A percentile compares a stretch with the other conserved stretches of the same genome.
Evolutionary conservation across 139 green algal species (phyloP).

Genomic region (Coelastrella sp.): DNA sequence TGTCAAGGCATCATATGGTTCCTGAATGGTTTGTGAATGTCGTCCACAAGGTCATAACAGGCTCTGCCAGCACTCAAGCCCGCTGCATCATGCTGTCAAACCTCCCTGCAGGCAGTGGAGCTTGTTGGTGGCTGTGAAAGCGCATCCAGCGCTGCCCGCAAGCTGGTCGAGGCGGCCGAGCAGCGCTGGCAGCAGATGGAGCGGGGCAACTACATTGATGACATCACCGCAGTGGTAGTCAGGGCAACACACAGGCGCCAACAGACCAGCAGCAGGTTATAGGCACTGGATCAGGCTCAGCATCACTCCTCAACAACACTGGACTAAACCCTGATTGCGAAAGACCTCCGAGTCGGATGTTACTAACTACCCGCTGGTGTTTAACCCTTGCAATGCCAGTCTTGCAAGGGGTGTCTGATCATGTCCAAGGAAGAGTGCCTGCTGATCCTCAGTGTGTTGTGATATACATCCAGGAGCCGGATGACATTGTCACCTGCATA

Average conservation of each 20-base stretch:
- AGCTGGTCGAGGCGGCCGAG: slow-evolving; percentile 62
- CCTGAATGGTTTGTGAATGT: neutral
- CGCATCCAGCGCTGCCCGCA: slow-evolving; percentile 35
- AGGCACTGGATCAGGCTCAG: neutral
- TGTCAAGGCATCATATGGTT: neutral
- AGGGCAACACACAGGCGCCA: neutral
- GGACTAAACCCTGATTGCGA: too few species aligned
- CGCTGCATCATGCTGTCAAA: neutral
- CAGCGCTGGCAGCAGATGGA: slow-evolving; percentile 56
- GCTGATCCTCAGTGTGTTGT: too few species aligned
- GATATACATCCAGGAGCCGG: too few species aligned
- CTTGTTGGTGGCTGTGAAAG: slow-evolving; percentile 47
- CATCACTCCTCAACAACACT: too few species aligned
- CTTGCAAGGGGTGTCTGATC: too few species aligned
- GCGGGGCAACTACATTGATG: slow-evolving; percentile 59
- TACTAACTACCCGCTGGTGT: too few species aligned
- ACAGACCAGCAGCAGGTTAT: neutral
- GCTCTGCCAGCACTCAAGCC: neutral
- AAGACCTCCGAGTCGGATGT: too few species aligned
- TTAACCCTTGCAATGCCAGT: too few species aligned
- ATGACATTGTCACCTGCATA: too few species aligned
- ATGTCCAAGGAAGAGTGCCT: too few species aligned
- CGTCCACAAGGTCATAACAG: neutral
- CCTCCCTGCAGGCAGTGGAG: slow-evolving; percentile 38
- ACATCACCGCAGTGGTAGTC: slow-evolving; percentile 59